phyloP scores from a whole-genome alignment of 2,329 filamentous ascomycete genomes.

The Orbilia brochopaga region DNA sequence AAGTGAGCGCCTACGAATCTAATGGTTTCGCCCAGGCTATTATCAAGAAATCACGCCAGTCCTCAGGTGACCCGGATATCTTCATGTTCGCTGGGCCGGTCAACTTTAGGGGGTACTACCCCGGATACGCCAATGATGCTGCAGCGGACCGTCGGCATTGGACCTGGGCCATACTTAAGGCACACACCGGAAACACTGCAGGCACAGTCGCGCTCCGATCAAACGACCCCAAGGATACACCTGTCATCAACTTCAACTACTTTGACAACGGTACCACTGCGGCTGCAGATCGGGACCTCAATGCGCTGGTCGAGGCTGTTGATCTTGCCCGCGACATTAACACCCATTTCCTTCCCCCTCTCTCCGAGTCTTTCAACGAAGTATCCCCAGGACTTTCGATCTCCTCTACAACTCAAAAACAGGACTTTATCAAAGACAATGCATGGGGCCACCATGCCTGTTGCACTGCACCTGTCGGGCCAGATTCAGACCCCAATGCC shows the following conservation, averaged over 20 bases:
- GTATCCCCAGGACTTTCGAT: slow-evolving; percentile 12
- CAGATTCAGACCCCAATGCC: slow-evolving; percentile 63
- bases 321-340: slow-evolving; percentile 62
- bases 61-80: slow-evolving; percentile 64
- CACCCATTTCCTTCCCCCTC: slow-evolving; percentile 7
- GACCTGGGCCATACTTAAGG: slow-evolving; percentile 66
- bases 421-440: slow-evolving; percentile 62
- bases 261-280: slow-evolving; percentile 63
- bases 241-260: slow-evolving; percentile 69
- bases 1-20: slow-evolving; percentile 28
- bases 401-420: slow-evolving; percentile 1
- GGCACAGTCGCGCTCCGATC: slow-evolving; percentile 69
- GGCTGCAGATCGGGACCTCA: slow-evolving; percentile 61
- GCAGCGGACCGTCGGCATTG: slow-evolving; percentile 60
- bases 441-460: slow-evolving; percentile 67
- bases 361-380: too few species aligned
- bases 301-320: slow-evolving; percentile 66
- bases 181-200: slow-evolving; percentile 67
- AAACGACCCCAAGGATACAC: slow-evolving; percentile 68
- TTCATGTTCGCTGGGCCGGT: slow-evolving; percentile 57
- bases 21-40: slow-evolving; percentile 37
- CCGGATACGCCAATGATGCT: slow-evolving; percentile 62
- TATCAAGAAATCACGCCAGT: slow-evolving; percentile 30
- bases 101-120: slow-evolving; percentile 56
- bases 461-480: slow-evolving; percentile 65